phyloP scores from a whole-genome alignment of 1,139 yeast genomes.

The Neolecta irregularis region DNA sequence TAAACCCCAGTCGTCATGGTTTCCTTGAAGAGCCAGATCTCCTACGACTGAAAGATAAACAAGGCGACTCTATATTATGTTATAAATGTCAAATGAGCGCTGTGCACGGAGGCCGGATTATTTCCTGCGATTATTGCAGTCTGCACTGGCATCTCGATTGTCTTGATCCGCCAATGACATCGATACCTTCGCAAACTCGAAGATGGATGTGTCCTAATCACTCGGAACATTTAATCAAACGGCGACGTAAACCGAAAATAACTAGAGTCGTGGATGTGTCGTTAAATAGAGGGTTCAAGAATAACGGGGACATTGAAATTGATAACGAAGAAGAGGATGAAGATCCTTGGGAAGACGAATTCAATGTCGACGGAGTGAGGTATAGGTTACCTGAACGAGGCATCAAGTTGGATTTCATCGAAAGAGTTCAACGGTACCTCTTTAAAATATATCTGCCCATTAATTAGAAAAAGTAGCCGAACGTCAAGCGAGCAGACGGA shows the following conservation, averaged over 20 bases:
- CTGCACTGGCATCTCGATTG: slow-evolving; percentile 91
- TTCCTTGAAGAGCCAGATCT: slow-evolving; percentile 42
- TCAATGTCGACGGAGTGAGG: slow-evolving; percentile 34
- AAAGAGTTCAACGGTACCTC: slow-evolving; percentile 25
- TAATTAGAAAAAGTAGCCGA: background rate
- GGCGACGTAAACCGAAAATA: slow-evolving; percentile 38
- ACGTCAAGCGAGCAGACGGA: too few relatives aligned
- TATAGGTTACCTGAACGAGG: slow-evolving; percentile 60
- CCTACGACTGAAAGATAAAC: slow-evolving; percentile 45
- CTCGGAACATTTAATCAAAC: slow-evolving; percentile 40
- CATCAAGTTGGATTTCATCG: slow-evolving; percentile 58
- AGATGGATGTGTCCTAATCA: slow-evolving; percentile 96
- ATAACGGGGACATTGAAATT: slow-evolving; percentile 55
- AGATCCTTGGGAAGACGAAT: slow-evolving; percentile 10
- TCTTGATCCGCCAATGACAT: slow-evolving; percentile 55
- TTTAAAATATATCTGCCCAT: background rate
- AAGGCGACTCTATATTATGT: slow-evolving; percentile 53
- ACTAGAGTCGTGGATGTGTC: slow-evolving; percentile 41
- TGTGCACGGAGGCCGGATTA: slow-evolving; percentile 36
- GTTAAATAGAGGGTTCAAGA: slow-evolving; percentile 44
- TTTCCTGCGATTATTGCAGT: slow-evolving; percentile 74
- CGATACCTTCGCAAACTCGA: slow-evolving; percentile 60
- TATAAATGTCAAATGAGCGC: slow-evolving; percentile 66
- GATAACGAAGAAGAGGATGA: slow-evolving; percentile 24
- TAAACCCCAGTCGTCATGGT: slow-evolving; percentile 26